Base-by-base conservation (phyloP, 1,284 basidiomycete genomes). In the Moesziomyces antarcticus region DNA sequence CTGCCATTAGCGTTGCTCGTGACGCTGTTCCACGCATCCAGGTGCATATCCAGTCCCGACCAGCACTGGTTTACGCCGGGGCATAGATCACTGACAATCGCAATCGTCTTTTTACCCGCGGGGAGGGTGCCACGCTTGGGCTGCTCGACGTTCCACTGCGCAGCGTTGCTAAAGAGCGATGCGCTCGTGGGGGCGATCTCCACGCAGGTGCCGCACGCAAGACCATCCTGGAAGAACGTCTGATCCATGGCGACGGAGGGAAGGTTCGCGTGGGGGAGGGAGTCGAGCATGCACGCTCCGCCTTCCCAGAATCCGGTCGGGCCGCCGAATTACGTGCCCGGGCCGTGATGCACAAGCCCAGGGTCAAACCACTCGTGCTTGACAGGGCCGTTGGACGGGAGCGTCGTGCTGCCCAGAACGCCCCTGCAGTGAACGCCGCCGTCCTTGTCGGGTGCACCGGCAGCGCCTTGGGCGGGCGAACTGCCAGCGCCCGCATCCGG, bases 31-130 rank as follows among this genome's bases (percentile, higher is more conserved):
- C 72, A 74, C 1, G 72, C 48, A n/a, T 70, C 72, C 9, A 50
- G 50, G 25, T 74, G 72, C 72, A 74, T 69, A 45, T 74, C 72
- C n/a, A 74, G 67, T 1, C 72, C 72, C 5, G 66, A 66, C 35
- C 21, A 56, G 54, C 72, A 74, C 27, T 74, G 72, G n/a, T 67
- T 24, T 1, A 66, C 44, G 11, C 72, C 63, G 4, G 72, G 72
- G 47, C 72, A 74, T 14, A 63, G 56, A 45, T 74, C 72, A 21
- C 50, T 60, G n/a, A 74, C 72, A 33, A 74, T 63, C 6, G 72
- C 72, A 5, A 63, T 18, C 2, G 59, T 67, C 44, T 56, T 63
- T 24, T 70, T 66, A 10, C 57, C 61, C 2, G 24, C 37, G 4
- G 62, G 62, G 3, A 70, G 47, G 0, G 56, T 55, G 21, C 67